These are phyloP conservation scores for Annulohypoxylon moriforme DNA, from an alignment of 495 filamentous ascomycete species.

Conservation along the genomic window DNA sequence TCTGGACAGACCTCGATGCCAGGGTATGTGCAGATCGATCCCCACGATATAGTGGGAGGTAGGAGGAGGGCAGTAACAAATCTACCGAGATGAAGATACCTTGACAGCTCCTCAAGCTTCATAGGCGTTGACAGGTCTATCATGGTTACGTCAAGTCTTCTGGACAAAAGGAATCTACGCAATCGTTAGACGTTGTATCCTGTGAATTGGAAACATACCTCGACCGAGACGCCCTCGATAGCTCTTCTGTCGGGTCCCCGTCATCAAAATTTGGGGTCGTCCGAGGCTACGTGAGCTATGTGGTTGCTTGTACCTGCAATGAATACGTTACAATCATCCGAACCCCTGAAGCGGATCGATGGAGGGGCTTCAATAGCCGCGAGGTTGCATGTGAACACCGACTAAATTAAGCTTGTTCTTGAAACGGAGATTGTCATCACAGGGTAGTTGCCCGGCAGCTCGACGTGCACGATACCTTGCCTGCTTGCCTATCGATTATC, in stretches of 20 bases:
- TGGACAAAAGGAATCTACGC: conserved; percentile 7
- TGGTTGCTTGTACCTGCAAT: conserved; percentile 11
- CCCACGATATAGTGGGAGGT: conserved; percentile 22
- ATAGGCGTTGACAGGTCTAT: neutral
- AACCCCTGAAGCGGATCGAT: conserved; percentile 2
- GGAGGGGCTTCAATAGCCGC: conserved; percentile 13
- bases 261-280: neutral
- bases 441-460: conserved; percentile 11
- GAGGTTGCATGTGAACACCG: conserved; percentile 26
- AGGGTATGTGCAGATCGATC: conserved; percentile 32
- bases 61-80: conserved; percentile 10
- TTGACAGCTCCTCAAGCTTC: neutral
- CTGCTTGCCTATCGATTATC: conserved; percentile 3
- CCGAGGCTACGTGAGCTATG: neutral
- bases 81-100: conserved; percentile 14
- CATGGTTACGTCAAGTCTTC: neutral
- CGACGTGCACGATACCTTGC: conserved; percentile 13
- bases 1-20: conserved; percentile 18
- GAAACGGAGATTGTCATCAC: conserved; percentile 18
- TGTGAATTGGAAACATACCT: conserved; percentile 15
- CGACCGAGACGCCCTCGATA: neutral
- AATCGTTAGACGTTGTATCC: conserved; percentile 20
- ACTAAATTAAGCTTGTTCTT: conserved; percentile 17
- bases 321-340: conserved; percentile 3
- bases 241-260: neutral